These are phyloP conservation scores for Plantago ovata DNA, from an alignment of 257 asterid genomes.

Conservation along the genomic window DNA sequence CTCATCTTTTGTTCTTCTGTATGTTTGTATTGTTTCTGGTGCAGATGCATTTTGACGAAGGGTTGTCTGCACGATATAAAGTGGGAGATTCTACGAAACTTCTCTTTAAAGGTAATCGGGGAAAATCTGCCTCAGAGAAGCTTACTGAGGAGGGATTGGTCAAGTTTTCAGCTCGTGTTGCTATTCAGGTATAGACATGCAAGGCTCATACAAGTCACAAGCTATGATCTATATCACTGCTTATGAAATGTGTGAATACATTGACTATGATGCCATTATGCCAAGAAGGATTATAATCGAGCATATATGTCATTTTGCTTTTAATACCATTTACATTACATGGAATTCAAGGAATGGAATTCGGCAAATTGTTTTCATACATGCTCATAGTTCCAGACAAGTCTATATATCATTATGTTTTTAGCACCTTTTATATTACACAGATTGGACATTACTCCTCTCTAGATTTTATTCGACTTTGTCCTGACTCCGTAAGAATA, in stretches of 20 bases:
- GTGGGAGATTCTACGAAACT: constrained; percentile 72
- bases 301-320: background rate
- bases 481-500: too few species aligned
- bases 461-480: background rate
- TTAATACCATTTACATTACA: background rate
- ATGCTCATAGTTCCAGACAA: constrained; percentile 4
- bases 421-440: too few species aligned
- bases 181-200: constrained; percentile 59
- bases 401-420: background rate
- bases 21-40: constrained; percentile 24
- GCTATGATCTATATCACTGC: constrained; percentile 16
- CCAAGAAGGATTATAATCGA: constrained; percentile 5
- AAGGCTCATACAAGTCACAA: constrained; percentile 3
- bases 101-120: constrained; percentile 73
- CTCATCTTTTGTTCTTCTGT: constrained; percentile 16
- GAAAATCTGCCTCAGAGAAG: constrained; percentile 86
- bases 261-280: background rate
- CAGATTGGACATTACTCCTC: too few species aligned
- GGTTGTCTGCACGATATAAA: constrained; percentile 70
- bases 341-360: background rate
- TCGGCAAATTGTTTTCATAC: background rate
- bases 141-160: constrained; percentile 91
- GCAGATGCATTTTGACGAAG: constrained; percentile 94
- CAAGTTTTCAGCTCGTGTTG: constrained; percentile 83
- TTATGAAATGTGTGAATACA: constrained; percentile 8